Percentiles rank a stretch among this genome's conserved stretches.
phyloP scores from a whole-genome alignment of 2,329 filamentous ascomycete genomes.

The Aspergillus nomiae region DNA sequence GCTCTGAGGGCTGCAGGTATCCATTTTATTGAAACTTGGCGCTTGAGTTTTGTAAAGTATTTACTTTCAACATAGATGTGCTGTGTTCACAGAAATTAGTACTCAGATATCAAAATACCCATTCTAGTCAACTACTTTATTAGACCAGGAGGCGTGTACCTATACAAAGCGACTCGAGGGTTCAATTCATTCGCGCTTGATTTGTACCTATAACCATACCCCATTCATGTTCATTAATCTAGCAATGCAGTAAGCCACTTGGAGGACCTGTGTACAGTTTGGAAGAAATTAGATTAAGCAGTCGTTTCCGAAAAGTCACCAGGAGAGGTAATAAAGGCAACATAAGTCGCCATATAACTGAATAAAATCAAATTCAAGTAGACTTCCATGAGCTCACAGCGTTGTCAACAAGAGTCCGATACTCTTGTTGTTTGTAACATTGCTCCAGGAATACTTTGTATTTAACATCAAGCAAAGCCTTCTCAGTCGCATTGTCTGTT shows the following conservation, averaged over 20 bases:
- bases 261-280: background rate
- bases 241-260: background rate
- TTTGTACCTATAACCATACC: background rate
- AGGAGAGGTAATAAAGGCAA: no score
- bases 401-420: conserved; percentile 76
- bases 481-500: conserved; percentile 70
- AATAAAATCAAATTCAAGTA: background rate
- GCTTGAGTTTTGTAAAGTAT: background rate
- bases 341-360: no score
- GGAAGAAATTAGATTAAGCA: background rate
- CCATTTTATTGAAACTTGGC: background rate
- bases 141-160: background rate
- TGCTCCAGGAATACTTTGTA: conserved; percentile 96
- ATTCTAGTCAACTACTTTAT: background rate
- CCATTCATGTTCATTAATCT: background rate
- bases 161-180: background rate
- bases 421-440: conserved; percentile 80
- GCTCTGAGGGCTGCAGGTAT: background rate
- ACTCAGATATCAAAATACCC: background rate
- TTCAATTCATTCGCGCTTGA: background rate
- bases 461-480: conserved; percentile 79
- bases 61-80: background rate
- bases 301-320: background rate
- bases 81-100: background rate
- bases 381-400: conserved; percentile 49